Evolutionary conservation across 768 basidiomycete species (phyloP).

Genomic region (Mrakia frigida): DNA sequence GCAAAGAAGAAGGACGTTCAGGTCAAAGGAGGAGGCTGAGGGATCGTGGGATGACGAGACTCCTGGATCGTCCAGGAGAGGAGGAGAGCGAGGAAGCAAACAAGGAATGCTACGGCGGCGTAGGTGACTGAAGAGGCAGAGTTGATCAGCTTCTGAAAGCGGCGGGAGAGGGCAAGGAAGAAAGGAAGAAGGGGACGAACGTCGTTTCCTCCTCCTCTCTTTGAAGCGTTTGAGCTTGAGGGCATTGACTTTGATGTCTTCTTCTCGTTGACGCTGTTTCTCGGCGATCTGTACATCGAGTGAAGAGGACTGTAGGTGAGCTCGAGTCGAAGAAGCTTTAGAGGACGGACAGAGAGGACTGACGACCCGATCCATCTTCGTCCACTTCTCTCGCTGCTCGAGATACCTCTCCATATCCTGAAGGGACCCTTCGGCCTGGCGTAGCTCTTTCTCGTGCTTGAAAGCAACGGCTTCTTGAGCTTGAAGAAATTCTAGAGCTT

Average conservation of each 20-base stretch:
- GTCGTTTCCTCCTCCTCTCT: no score
- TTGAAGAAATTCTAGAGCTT: background rate
- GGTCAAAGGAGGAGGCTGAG: background rate
- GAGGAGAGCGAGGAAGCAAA: background rate
- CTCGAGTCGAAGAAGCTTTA: background rate
- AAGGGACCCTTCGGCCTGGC: background rate
- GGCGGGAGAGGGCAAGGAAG: background rate
- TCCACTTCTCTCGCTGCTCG: background rate
- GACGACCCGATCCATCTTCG: background rate
- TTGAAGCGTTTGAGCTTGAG: background rate
- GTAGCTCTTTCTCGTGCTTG: background rate
- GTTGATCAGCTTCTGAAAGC: background rate
- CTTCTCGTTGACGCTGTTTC: background rate
- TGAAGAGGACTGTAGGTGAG: background rate
- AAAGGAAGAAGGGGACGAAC: background rate
- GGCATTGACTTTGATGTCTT: background rate
- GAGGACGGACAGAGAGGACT: background rate
- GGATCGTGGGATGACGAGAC: background rate
- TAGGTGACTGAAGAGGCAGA: background rate
- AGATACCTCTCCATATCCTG: background rate
- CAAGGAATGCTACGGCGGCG: background rate
- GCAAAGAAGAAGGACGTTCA: background rate
- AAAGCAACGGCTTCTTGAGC: background rate
- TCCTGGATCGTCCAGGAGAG: background rate
- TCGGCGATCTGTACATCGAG: conserved; percentile 7